Conservation (phyloP, 2,329 filamentous ascomycete genomes). For the Claviceps citrina region DNA sequence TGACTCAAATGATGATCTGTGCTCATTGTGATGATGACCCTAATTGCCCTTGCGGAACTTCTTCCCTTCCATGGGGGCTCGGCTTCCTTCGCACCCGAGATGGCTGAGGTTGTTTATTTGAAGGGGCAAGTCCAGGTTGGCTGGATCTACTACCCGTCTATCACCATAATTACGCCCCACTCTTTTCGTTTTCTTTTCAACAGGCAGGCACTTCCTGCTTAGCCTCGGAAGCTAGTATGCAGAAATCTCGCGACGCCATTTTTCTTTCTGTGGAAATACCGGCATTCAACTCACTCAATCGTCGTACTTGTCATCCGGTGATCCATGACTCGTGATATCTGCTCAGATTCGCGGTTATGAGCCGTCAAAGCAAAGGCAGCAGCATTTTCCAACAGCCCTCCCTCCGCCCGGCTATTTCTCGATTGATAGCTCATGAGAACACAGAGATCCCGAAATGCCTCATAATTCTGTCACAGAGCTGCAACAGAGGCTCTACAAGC, state of each 20-base stretch:
- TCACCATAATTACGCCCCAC: not conserved
- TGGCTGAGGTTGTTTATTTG: not conserved
- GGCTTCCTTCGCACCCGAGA: not conserved
- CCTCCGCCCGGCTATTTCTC: not conserved
- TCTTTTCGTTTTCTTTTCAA: not conserved
- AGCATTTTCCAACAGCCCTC: not conserved
- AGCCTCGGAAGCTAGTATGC: too few species aligned
- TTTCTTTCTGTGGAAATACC: too few species aligned
- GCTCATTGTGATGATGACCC: conserved; percentile 11
- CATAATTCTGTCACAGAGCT: conserved; percentile 17
- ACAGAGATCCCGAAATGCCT: conserved; percentile 8
- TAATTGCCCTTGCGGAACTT: not conserved
- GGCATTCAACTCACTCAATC: not conserved
- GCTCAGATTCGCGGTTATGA: not conserved
- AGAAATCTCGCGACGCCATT: too few species aligned
- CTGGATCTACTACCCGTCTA: not conserved
- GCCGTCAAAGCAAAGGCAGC: not conserved
- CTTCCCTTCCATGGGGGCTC: not conserved
- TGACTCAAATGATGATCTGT: conserved; percentile 19
- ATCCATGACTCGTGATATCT: not conserved
- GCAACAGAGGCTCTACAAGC: conserved; percentile 23
- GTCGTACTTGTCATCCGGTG: not conserved
- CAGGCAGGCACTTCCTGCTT: not conserved
- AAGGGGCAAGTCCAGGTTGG: not conserved
- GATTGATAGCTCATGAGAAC: too few species aligned